Conservation (phyloP, 208 protist genomes). For the Herpetomonas samuelpessoai region DNA sequence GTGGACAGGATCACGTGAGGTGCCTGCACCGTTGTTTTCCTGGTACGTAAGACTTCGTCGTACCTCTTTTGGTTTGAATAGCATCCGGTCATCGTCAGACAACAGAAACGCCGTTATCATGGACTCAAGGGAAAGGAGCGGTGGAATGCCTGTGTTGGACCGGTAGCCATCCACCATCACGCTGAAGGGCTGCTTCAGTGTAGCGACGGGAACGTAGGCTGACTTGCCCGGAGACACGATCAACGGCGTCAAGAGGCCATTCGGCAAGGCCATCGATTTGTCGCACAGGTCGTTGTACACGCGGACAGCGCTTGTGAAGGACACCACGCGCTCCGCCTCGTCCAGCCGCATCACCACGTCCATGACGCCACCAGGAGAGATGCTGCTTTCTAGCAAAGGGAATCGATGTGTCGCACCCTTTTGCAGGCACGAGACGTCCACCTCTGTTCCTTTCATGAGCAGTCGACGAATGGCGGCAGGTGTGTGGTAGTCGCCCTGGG, state of each 20-base stretch:
- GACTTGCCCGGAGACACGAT: constrained; percentile 12
- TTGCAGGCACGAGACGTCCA: constrained; percentile 35
- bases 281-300: constrained; percentile 35
- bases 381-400: constrained; percentile 15
- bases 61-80: too few relatives aligned
- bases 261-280: constrained; percentile 3
- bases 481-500: background rate
- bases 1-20: too few relatives aligned
- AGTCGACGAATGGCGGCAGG: background rate
- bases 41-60: too few relatives aligned
- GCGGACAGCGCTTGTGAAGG: constrained; percentile 33
- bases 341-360: constrained; percentile 43
- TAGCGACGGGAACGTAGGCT: constrained; percentile 14
- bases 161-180: constrained; percentile 8
- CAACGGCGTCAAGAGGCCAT: background rate
- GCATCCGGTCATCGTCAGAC: background rate
- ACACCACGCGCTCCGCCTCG: constrained; percentile 24
- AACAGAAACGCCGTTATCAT: constrained; percentile 12
- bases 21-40: too few relatives aligned
- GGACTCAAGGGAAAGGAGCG: constrained; percentile 7
- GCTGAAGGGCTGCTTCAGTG: constrained; percentile 11
- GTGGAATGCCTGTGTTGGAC: background rate
- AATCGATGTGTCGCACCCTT: constrained; percentile 32
- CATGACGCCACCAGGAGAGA: constrained; percentile 14
- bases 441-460: constrained; percentile 8